Evolutionary conservation across 2,329 filamentous ascomycete genomes (phyloP), one percentile per base, ranked within the genome.

Genomic region (Epichloe amarillans): DNA sequence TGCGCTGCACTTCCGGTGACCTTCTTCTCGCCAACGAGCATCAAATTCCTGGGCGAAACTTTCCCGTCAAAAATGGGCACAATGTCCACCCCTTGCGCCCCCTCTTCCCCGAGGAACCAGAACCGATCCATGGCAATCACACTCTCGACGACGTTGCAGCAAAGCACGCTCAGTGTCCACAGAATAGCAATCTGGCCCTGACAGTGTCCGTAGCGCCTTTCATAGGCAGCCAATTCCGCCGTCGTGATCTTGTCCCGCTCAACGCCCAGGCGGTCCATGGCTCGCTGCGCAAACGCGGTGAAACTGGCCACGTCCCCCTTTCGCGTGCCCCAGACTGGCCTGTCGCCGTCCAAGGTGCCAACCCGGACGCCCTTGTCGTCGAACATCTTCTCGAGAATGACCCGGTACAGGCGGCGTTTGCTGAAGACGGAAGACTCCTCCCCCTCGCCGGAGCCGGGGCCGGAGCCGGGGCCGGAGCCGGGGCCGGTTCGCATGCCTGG

Each of bases 141-240:
- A 11, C 63, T 66, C 53, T 66, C 63, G 3, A 65, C 58, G 1
- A 64, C 49, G 49, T 65, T 66, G 47, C 62, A 63, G 52, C 63
- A 65, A 0, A 65, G 46, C 12, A 64, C 55, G 8, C 63, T 59
- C 14, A 66, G 51, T 1, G 62, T 64, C 63, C 63, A 66, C 12
- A 66, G 21, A 4, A 65, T 64, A 2, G 63, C 60, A 3, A 66
- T 57, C 35, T 55, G 58, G 3, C 61, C 56, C 38, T 61, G 57
- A 26, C 53, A 57, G 1, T 45, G 36, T 21, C 47, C 38, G 45
- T 64, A 64, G 1, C 53, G 49, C 2, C 50, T 30, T 23, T 64
- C 61, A 23, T 66, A 66, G 4, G 36, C 35, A 11, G 26, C 7
- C 1, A 65, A 54, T 4, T 64, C 62, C 8, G 45, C 49, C 1